A percentile compares a stretch with the other conserved stretches of the same genome.
Evolutionary conservation across 2,329 filamentous ascomycete species (phyloP).

Genomic region (Zasmidium cellare): DNA sequence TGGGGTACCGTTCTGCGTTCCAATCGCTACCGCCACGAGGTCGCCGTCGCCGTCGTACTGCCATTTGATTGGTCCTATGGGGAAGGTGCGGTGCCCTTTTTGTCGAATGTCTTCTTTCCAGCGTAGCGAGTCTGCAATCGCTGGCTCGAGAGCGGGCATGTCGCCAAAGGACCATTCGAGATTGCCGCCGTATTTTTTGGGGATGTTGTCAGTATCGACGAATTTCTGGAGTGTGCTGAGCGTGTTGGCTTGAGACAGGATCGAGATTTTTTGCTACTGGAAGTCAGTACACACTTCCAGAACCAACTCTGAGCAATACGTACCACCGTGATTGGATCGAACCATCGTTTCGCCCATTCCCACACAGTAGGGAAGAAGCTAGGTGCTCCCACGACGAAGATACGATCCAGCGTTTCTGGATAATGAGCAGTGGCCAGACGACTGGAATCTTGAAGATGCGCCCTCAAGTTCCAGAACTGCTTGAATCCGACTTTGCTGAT

Average conservation of each 20-base stretch:
- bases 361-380: conserved; percentile 89
- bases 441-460: conserved; percentile 90
- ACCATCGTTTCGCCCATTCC: conserved; percentile 96
- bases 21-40: conserved; percentile 48
- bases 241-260: conserved; percentile 72
- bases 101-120: conserved; percentile 39
- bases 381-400: conserved; percentile 86
- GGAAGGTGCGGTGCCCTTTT: conserved; percentile 42
- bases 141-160: conserved; percentile 67
- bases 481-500: conserved; percentile 83
- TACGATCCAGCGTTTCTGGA: conserved; percentile 86
- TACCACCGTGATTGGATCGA: conserved; percentile 75
- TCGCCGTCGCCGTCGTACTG: conserved; percentile 42
- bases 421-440: conserved; percentile 89
- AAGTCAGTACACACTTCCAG: neutral
- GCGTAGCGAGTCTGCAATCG: conserved; percentile 42
- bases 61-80: conserved; percentile 51
- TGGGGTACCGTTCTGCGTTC: conserved; percentile 43
- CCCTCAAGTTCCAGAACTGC: conserved; percentile 94
- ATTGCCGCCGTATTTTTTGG: conserved; percentile 84
- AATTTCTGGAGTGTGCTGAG: conserved; percentile 75
- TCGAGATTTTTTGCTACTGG: conserved; percentile 80
- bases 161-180: conserved; percentile 81
- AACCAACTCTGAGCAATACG: conserved; percentile 1
- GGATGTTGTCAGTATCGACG: conserved; percentile 80